Evolutionary conservation across 371 early-diverging fungal genomes (phyloP).

Genomic region (Funneliformis caledonium): DNA sequence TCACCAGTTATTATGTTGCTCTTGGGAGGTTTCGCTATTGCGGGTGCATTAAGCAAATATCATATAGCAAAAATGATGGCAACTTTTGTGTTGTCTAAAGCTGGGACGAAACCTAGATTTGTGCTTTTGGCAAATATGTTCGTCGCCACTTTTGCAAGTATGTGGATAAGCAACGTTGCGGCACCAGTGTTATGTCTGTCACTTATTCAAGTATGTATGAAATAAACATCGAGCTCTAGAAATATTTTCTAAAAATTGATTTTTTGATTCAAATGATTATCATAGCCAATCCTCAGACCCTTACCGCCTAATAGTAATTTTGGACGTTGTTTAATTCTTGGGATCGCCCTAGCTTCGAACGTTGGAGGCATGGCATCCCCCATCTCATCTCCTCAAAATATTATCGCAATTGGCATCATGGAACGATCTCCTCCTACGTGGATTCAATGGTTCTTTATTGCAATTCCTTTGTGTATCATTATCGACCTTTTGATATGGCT

Average conservation of each 20-base stretch:
- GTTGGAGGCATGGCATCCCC: conserved; percentile 98
- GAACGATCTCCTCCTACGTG: conserved; percentile 78
- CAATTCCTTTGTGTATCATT: conserved; percentile 76
- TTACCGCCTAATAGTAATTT: conserved; percentile 73
- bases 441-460: conserved; percentile 82
- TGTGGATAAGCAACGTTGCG: conserved; percentile 98
- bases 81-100: conserved; percentile 84
- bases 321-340: conserved; percentile 85
- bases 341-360: conserved; percentile 94
- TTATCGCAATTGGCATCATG: conserved; percentile 86
- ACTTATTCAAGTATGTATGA: conserved; percentile 73
- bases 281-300: conserved; percentile 81
- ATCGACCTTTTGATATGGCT: conserved; percentile 81
- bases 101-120: conserved; percentile 80
- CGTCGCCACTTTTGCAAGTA: conserved; percentile 92
- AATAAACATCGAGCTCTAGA: background rate
- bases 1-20: conserved; percentile 94
- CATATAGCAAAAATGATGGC: conserved; percentile 93
- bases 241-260: background rate
- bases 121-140: conserved; percentile 94
- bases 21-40: conserved; percentile 94
- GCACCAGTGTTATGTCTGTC: conserved; percentile 97
- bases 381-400: conserved; percentile 96
- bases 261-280: background rate
- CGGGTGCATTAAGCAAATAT: conserved; percentile 90